Evolutionary conservation across 2,329 filamentous ascomycete genomes (phyloP).

Genomic region (Decorospora gaudefroyi): DNA sequence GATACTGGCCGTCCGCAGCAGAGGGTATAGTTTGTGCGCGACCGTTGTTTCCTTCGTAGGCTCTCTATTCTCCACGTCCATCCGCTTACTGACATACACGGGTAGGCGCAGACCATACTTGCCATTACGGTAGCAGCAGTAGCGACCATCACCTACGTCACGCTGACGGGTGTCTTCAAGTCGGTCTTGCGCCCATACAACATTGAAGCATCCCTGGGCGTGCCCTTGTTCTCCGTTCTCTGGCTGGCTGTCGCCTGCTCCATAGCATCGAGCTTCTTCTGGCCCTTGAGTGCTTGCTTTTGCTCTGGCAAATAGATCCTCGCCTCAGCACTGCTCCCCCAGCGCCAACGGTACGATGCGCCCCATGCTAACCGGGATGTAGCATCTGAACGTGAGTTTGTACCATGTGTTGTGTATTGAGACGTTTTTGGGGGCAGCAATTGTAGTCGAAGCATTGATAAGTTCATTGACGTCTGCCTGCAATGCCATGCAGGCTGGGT

Average conservation of each 20-base stretch:
- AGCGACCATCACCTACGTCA: neutral
- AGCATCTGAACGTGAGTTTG: no score
- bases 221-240: neutral
- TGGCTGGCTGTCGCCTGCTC: neutral
- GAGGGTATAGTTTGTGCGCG: neutral
- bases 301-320: neutral
- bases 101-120: neutral
- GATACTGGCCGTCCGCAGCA: neutral
- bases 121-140: neutral
- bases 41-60: neutral
- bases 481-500: no score
- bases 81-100: neutral
- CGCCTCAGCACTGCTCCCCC: no score
- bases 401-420: no score
- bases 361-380: no score
- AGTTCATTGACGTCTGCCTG: no score
- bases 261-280: neutral
- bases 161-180: neutral
- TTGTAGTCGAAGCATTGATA: no score
- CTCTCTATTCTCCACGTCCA: neutral
- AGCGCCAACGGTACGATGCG: no score
- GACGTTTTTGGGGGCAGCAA: no score
- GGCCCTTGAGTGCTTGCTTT: neutral
- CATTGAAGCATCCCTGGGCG: neutral
- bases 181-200: neutral